These are phyloP conservation scores for Penicillium psychrosexuale DNA, from an alignment of 2,329 filamentous ascomycete genomes.

Conservation along the genomic window DNA sequence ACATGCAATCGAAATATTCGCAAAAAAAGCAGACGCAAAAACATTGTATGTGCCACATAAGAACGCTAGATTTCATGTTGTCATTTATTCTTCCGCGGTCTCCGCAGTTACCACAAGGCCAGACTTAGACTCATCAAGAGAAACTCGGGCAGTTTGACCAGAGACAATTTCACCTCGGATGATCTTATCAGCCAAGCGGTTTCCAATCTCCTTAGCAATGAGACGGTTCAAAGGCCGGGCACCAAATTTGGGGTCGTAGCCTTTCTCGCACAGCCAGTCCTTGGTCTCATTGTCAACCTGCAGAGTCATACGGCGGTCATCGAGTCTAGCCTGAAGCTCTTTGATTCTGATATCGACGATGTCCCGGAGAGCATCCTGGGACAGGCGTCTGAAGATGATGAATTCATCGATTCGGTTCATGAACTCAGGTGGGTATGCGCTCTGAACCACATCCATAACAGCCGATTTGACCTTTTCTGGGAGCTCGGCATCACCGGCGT, in stretches of 20 bases:
- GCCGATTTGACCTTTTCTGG: conserved; percentile 69
- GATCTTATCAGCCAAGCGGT: conserved; percentile 84
- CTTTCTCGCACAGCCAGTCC: conserved; percentile 81
- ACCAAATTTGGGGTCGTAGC: conserved; percentile 89
- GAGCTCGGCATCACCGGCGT: conserved; percentile 65
- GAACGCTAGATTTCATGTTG: conserved; percentile 6
- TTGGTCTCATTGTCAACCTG: conserved; percentile 69
- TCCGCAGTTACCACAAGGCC: conserved; percentile 52
- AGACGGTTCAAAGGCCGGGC: conserved; percentile 87
- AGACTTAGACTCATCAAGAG: conserved; percentile 60
- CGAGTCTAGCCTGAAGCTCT: conserved; percentile 77
- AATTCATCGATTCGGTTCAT: conserved; percentile 96
- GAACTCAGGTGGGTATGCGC: conserved; percentile 82
- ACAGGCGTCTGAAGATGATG: conserved; percentile 89
- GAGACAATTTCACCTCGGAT: conserved; percentile 77
- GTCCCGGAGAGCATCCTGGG: conserved; percentile 72
- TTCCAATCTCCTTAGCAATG: conserved; percentile 86
- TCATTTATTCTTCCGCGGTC: conserved; percentile 18
- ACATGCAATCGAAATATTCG: conserved; percentile 3
- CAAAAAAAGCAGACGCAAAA: conserved; percentile 5
- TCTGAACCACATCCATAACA: conserved; percentile 83
- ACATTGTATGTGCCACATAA: conserved; percentile 4
- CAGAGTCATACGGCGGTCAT: conserved; percentile 79
- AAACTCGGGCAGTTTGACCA: conserved; percentile 70
- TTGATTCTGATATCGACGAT: conserved; percentile 89